Base-by-base conservation (phyloP, 2,329 filamentous ascomycete species). In the Aspergillus vadensis region DNA sequence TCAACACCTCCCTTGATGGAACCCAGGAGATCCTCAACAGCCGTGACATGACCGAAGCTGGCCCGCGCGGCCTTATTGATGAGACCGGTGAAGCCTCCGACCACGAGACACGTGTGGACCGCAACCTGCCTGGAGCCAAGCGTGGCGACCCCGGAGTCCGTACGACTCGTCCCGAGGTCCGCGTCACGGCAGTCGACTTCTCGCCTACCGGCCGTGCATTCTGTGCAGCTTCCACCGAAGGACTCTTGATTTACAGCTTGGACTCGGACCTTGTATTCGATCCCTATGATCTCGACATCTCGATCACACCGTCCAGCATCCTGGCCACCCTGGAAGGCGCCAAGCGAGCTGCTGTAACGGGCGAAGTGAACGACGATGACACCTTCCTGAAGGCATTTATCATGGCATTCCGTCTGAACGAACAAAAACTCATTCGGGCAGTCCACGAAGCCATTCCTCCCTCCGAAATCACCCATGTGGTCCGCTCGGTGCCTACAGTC, bases 1-100 rank as follows among this genome's bases (percentile, higher is more conserved):
- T 97, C 71, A 99, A 99, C 76, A 82, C 97, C n/a, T 96, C 93
- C 1, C 82, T 99, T 2, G 93, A 96, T 19, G 95, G 95, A 50
- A 99, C 95, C 0, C 94, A 98, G 72, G 95, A 99, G 75, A 97
- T 96, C 76, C 84, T 99, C 66, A 98, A 97, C 83, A 97, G 92
- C 80, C 91, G 89, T 70, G 83, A 91, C 19, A 84, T 99, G 69
- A 97, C 93, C 10, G 95, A 98, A 78, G 94, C 91, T 14, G 95
- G 95, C 1, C 91, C 95, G 0, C 80, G 84, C 57, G 93, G 85
- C 7, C 86, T 96, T n/a, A 85, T 99, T 17, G 94, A 99, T 71
- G 89, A 92, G 56, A 87, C 90, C 71, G 92, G 91, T 41, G 93
- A 97, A 72, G 90, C 88, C 2, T 97, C 92, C 1, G 95, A 98